Base-by-base conservation (phyloP, 305 asterid species). In the Fraxinus nigra region DNA sequence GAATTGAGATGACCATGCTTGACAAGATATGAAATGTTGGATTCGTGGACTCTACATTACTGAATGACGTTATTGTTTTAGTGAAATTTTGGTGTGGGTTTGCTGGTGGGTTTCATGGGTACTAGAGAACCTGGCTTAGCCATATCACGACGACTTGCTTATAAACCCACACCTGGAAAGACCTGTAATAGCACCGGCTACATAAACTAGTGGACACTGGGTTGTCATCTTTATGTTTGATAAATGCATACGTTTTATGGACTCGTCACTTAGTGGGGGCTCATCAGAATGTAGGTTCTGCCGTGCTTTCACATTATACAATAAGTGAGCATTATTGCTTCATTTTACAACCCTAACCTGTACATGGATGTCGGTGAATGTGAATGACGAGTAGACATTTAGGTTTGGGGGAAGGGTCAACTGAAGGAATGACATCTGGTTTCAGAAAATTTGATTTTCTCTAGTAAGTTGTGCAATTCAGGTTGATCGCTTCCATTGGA, bases 241-340 rank as follows among this genome's bases (percentile, higher is more conserved):
- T 32, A 20, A 18, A 11, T 74, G 9, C 7, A 9, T 38, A 18
- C 22, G 18, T 30, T 43, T 22, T 22, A 75, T 78, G 77, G 37
- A 73, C 33, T 59, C 78, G 11, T 26, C 35, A 10, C 75, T 37
- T 46, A n/a, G 54, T 77, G 5, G 38, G 67, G 40, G 51, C 65
- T 37, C 59, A 24, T 13, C 69, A 59, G 69, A 59, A 59, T 59
- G 69, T 59, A 59, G 54, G 32, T 30, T 38, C 61, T 79, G 77
- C 82, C 70, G n/a, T 33, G 40, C 48, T 76, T 76, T 85, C 75
- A 32, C 13, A 20, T 83, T 61, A 32, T 78, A 81, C 37, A 63
- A 51, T 79, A 65, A 72, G 72, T 73, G 37, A 20, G 72, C 77
- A 48, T 78, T 34, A 70, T 56, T 67, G 76, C 77, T 81, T 51